phyloP scores from a whole-genome alignment of 2,329 filamentous ascomycete genomes.

The Microdochium trichocladiopsis region DNA sequence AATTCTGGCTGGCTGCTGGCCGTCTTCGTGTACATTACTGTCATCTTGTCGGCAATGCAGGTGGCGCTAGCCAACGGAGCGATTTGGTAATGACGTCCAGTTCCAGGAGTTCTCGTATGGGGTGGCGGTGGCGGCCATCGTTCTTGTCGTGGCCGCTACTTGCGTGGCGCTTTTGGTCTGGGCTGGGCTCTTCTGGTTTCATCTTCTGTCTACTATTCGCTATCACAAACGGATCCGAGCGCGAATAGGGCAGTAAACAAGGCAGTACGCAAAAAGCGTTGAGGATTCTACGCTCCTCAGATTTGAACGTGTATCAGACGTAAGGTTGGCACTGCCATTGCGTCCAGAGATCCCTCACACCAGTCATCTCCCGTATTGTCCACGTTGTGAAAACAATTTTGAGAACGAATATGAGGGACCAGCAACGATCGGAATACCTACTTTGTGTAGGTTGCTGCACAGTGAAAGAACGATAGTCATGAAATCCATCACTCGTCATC shows the following conservation, averaged over 20 bases:
- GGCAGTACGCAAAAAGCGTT: too few species aligned
- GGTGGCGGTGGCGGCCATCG: constrained; percentile 13
- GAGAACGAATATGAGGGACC: too few species aligned
- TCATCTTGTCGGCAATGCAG: constrained; percentile 28
- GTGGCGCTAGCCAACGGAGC: constrained; percentile 20
- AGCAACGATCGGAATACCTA: too few species aligned
- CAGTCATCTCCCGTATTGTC: too few species aligned
- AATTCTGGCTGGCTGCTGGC: constrained; percentile 24
- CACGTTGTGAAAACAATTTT: too few species aligned
- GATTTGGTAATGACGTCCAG: constrained; percentile 4
- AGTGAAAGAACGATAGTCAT: too few species aligned
- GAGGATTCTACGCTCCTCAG: too few species aligned
- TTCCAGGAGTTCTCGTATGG: constrained; percentile 15
- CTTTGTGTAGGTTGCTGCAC: too few species aligned
- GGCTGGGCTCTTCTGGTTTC: constrained; percentile 12
- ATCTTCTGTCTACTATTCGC: constrained; percentile 11
- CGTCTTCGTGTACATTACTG: constrained; percentile 24
- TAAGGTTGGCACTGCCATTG: too few species aligned
- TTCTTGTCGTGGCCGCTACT: constrained; percentile 6
- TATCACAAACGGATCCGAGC: neutral
- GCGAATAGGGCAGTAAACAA: neutral
- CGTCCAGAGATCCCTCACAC: too few species aligned
- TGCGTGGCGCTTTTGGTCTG: constrained; percentile 9
- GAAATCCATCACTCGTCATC: too few species aligned
- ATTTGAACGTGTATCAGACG: too few species aligned